Base-by-base conservation (phyloP, 768 basidiomycete genomes). In the Collybiopsis confluens region DNA sequence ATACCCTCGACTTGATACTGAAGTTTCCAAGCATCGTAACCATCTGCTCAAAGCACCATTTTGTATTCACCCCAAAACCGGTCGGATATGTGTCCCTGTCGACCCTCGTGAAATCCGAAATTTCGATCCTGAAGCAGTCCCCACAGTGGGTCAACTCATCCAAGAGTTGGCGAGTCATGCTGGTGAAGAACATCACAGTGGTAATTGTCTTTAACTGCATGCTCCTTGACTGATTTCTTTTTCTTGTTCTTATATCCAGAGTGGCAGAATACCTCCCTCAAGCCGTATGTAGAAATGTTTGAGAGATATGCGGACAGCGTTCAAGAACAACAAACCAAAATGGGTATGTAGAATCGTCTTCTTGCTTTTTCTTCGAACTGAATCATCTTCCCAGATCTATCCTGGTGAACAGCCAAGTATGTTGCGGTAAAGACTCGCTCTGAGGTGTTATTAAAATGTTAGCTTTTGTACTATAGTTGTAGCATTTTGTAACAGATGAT, bases 41-140 rank as follows among this genome's bases (percentile, higher is more conserved):
- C 97, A 99, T 74, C 78, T 99, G 73, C 81, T 99, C 51, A 99
- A 99, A 70, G 88, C 92, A 20, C 97, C 97, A 0, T 99, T 99
- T 70, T 97, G 95, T 65, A 75, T 98, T 0, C 97, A 99, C 68
- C 97, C 97, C 0, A 91, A 91, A 58, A 99, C 97, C 2, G 97
- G 96, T 1, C 83, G 93, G 27, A 83, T 99, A 8, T 99, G 96
- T 65, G 91, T 99, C 2, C 97, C 96, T 1, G 76, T 98, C 16
- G 88, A 96, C 63, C 88, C 93, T 3, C 70, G 70, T 30, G 66
- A 70, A 28, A 80, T 98, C 27, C 83, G 92, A 52, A 73, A 79
- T 1, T 99, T 98, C 63, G 83, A 96, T 64, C 97, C 95, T 0
- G 82, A 79, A 50, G 65, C 62, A 1, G 96, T 98, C 4, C 97